phyloP scores from a whole-genome alignment of 176 grass and related monocot species.

The Phoenix roebelenii region DNA sequence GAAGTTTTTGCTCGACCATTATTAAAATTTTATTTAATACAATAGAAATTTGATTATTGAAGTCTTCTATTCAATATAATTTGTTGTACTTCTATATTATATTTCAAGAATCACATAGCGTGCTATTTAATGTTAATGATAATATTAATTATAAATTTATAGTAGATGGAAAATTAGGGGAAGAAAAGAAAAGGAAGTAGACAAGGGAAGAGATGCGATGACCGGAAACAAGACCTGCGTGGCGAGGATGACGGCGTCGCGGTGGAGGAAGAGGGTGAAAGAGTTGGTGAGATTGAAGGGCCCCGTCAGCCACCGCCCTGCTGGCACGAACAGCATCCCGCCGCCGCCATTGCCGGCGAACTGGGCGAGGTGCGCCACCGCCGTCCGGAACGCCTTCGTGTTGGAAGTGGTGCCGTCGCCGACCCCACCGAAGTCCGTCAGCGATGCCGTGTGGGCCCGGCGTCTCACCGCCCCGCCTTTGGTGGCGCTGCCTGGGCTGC shows the following conservation, averaged over 20 bases:
- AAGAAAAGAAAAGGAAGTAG: background rate
- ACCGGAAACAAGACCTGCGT: slow-evolving; percentile 33
- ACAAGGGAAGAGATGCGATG: background rate
- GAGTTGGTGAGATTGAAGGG: slow-evolving; percentile 88
- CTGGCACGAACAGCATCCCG: slow-evolving; percentile 64
- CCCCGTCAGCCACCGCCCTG: slow-evolving; percentile 79
- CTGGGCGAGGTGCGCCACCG: slow-evolving; percentile 65
- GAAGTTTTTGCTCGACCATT: too few relatives aligned
- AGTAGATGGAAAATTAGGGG: too few relatives aligned
- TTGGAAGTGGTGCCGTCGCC: slow-evolving; percentile 77
- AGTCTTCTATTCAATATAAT: too few relatives aligned
- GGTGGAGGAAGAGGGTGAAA: slow-evolving; percentile 83
- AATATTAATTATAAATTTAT: too few relatives aligned
- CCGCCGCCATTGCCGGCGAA: slow-evolving; percentile 42
- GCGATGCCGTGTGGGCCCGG: slow-evolving; percentile 58
- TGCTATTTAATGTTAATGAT: too few relatives aligned
- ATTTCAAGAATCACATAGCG: too few relatives aligned
- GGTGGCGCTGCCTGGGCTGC: slow-evolving; percentile 10
- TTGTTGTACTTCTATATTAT: too few relatives aligned
- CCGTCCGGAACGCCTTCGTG: slow-evolving; percentile 67
- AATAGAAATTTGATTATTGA: too few relatives aligned
- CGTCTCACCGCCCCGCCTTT: slow-evolving; percentile 43
- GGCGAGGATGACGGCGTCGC: slow-evolving; percentile 59
- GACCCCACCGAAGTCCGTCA: slow-evolving; percentile 60
- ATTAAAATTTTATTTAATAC: too few relatives aligned